Percentiles rank a stretch among this genome's conserved stretches.
These are phyloP conservation scores for Pythium folliculosum DNA, from an alignment of 352 stramenopile species.

Conservation along the genomic window DNA sequence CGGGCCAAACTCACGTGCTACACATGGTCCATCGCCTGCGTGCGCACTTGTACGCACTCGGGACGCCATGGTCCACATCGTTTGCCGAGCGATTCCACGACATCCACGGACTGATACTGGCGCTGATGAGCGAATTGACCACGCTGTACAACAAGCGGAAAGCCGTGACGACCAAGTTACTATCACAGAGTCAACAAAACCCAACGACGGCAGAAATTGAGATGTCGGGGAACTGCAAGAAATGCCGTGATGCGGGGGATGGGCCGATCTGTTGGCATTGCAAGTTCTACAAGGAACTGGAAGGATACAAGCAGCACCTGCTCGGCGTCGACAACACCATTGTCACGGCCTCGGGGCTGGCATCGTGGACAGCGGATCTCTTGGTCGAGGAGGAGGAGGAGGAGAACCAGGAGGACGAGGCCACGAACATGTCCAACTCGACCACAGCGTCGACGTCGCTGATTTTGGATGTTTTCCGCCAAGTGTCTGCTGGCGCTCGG, in stretches of 20 bases:
- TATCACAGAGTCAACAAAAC: slow-evolving; percentile 36
- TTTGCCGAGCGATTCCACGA: slow-evolving; percentile 56
- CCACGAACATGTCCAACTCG: not conserved
- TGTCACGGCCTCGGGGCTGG: not conserved
- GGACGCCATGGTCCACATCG: slow-evolving; percentile 44
- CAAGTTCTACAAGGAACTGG: slow-evolving; percentile 62
- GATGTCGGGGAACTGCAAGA: slow-evolving; percentile 65
- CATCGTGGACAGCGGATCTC: slow-evolving; percentile 7
- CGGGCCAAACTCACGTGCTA: slow-evolving; percentile 4
- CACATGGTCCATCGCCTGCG: slow-evolving; percentile 44
- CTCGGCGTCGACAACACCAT: slow-evolving; percentile 48
- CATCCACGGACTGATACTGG: slow-evolving; percentile 44
- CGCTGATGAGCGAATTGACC: slow-evolving; percentile 56
- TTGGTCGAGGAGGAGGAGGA: not conserved
- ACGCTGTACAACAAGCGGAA: slow-evolving; percentile 39
- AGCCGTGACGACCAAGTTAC: slow-evolving; percentile 38
- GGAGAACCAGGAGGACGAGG: not conserved
- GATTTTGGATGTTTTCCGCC: slow-evolving; percentile 60
- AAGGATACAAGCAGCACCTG: slow-evolving; percentile 57
- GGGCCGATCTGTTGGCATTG: slow-evolving; percentile 70
- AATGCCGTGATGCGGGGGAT: slow-evolving; percentile 57
- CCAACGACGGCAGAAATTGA: slow-evolving; percentile 52
- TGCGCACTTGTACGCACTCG: slow-evolving; percentile 43
- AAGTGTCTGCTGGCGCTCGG: slow-evolving; percentile 40
- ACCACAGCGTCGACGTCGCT: slow-evolving; percentile 33